phyloP scores from a whole-genome alignment of 306 rosid species.

The Canavalia ensiformis region DNA sequence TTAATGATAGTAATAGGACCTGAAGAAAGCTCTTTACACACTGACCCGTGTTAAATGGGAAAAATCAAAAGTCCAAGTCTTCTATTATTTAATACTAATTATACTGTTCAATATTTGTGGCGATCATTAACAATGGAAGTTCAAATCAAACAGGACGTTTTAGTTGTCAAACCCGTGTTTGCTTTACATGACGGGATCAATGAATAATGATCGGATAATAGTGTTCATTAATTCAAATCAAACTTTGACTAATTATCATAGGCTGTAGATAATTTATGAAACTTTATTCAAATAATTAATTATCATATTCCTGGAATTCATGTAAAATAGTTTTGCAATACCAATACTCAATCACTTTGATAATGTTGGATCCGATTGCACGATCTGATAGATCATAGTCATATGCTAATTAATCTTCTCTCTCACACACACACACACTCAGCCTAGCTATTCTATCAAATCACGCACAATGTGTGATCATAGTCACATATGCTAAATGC shows the following conservation, averaged over 20 bases:
- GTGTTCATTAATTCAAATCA: conserved; percentile 19
- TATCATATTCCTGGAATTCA: neutral
- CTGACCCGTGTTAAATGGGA: neutral
- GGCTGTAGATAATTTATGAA: neutral
- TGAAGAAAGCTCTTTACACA: neutral
- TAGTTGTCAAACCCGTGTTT: conserved; percentile 7
- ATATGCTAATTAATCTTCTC: conserved; percentile 20
- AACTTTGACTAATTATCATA: conserved; percentile 38
- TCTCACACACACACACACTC: neutral
- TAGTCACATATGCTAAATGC: conserved; percentile 19
- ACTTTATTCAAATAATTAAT: neutral
- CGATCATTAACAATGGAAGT: neutral
- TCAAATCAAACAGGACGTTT: conserved; percentile 17
- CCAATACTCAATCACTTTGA: neutral
- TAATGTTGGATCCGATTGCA: conserved; percentile 18
- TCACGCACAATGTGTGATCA: conserved; percentile 24
- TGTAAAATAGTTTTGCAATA: too few relatives aligned
- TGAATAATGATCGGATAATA: neutral
- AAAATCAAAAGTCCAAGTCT: conserved; percentile 22
- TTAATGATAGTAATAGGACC: neutral
- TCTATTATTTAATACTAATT: neutral
- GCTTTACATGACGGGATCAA: conserved; percentile 2
- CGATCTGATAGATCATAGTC: conserved; percentile 14
- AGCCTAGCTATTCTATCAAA: conserved; percentile 12
- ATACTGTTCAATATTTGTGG: neutral